Evolutionary conservation across 495 filamentous ascomycete genomes (phyloP).

Genomic region (Penicillium diatomitis): DNA sequence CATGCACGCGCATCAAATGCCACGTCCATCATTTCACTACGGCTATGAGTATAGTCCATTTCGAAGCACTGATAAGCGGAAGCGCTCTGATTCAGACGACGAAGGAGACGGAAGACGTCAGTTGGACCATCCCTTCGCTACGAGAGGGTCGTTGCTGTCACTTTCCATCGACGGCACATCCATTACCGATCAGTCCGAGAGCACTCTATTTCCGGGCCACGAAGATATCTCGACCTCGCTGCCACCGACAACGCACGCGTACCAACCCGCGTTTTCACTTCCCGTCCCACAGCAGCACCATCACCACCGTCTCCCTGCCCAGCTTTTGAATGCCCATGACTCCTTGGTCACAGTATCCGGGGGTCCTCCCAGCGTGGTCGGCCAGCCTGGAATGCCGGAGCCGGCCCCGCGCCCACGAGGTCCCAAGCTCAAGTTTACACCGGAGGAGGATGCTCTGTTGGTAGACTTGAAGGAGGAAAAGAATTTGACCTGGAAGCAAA

Average conservation of each 20-base stretch:
- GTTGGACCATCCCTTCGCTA: slow-evolving; percentile 4
- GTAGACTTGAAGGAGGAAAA: slow-evolving; percentile 89
- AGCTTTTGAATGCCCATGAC: slow-evolving; percentile 9
- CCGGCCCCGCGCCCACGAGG: slow-evolving; percentile 68
- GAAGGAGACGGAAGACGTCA: slow-evolving; percentile 10
- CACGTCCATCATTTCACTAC: slow-evolving; percentile 25
- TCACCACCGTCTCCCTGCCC: slow-evolving; percentile 63
- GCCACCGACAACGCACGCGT: slow-evolving; percentile 21
- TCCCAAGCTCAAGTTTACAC: slow-evolving; percentile 83
- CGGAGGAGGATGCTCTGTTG: slow-evolving; percentile 75
- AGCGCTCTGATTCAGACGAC: slow-evolving; percentile 20
- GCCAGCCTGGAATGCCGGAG: slow-evolving; percentile 71
- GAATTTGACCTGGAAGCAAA: slow-evolving; percentile 90
- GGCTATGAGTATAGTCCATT: slow-evolving; percentile 21
- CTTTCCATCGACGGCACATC: slow-evolving; percentile 21
- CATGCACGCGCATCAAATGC: slow-evolving; percentile 24
- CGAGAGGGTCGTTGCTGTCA: slow-evolving; percentile 20
- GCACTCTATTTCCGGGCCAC: slow-evolving; percentile 23
- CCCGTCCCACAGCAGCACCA: slow-evolving; percentile 50
- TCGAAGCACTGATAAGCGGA: slow-evolving; percentile 26
- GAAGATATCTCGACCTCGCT: slow-evolving; percentile 20
- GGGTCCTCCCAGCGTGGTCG: slow-evolving; percentile 59
- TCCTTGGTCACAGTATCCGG: slow-evolving; percentile 17
- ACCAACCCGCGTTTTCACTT: slow-evolving; percentile 15
- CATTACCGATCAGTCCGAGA: slow-evolving; percentile 19